Percentiles rank a stretch among this genome's conserved stretches.
phyloP scores from a whole-genome alignment of 805 yeast species.

The Scheffersomyces ergatensis region DNA sequence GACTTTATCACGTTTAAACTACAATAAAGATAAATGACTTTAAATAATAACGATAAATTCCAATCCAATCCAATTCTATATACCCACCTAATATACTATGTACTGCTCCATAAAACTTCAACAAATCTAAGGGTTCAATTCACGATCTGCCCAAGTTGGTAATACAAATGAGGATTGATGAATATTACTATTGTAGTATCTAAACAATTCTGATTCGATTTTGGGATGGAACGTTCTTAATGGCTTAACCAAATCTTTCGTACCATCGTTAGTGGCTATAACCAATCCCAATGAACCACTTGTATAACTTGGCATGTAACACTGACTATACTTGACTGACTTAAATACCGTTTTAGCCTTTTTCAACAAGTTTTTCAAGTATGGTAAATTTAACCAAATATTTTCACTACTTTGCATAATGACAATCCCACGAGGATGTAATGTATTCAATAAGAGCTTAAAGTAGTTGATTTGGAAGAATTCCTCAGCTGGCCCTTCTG shows the following conservation, averaged over 20 bases:
- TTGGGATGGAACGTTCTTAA: constrained; percentile 42
- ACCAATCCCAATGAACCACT: constrained; percentile 84
- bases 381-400: constrained; percentile 67
- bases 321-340: constrained; percentile 64
- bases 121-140: constrained; percentile 13
- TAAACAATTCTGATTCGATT: constrained; percentile 49
- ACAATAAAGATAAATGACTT: too few species aligned
- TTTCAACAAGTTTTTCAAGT: constrained; percentile 45
- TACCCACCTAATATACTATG: too few species aligned
- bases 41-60: too few species aligned
- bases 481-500: constrained; percentile 93
- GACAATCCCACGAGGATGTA: constrained; percentile 63
- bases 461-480: constrained; percentile 81
- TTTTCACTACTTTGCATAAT: constrained; percentile 79
- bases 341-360: constrained; percentile 57
- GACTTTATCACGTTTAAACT: too few species aligned
- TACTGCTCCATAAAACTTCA: too few species aligned
- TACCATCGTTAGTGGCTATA: constrained; percentile 60
- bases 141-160: constrained; percentile 72
- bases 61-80: too few species aligned
- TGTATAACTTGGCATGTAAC: constrained; percentile 85
- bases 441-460: constrained; percentile 59
- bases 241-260: constrained; percentile 49
- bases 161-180: constrained; percentile 74
- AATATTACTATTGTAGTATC: constrained; percentile 63